Base-by-base conservation (phyloP, 495 filamentous ascomycete species). In the Penicillium salamii region DNA sequence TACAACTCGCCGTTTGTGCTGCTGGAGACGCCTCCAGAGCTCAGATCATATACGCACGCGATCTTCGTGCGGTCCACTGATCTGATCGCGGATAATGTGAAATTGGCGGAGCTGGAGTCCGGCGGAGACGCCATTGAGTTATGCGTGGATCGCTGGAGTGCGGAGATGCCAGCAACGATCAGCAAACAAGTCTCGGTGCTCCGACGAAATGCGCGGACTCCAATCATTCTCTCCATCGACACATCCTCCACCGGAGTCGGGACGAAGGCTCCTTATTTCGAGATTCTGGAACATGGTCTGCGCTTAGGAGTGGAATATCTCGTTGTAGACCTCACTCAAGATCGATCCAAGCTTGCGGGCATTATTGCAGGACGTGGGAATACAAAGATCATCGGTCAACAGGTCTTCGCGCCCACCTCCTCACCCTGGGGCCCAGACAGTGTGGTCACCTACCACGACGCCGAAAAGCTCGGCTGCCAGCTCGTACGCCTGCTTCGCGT, bases 331-430 rank as follows among this genome's bases (percentile, higher is more conserved):
- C 63, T 91, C 8, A 76, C 75, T 20, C 75, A 83, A 34, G 69
- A 77, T 33, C 59, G 55, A 12, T 31, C 59, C 20, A 50, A 57
- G 23, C 65, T 83, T 2, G 65, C 70, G 1, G 58, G 75, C 3
- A 61, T 86, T 7, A 66, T 74, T 11, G 73, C 74, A 11, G 72
- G 63, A 51, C 78, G 80, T 46, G 88, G 89, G 2, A 75, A 74
- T 20, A 88, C 86, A 2, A 89, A 87, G 51, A 78, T 90, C n/a
- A 87, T 91, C 44, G 89, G 84, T 6, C 81, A 87, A 53, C 78
- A 75, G 50, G 63, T 78, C 54, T 69, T 81, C 49, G 70, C 79
- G 33, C 61, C 80, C 19, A 70, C 72, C 0, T 73, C 73, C 2
- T 65, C 69, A 1, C 69, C 69, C 2, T 93, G 89, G 89, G 73